Evolutionary conservation across 2,329 filamentous ascomycete species (phyloP), one percentile per base, ranked within the genome.

Genomic region (Aspergillus pseudoglaucus): DNA sequence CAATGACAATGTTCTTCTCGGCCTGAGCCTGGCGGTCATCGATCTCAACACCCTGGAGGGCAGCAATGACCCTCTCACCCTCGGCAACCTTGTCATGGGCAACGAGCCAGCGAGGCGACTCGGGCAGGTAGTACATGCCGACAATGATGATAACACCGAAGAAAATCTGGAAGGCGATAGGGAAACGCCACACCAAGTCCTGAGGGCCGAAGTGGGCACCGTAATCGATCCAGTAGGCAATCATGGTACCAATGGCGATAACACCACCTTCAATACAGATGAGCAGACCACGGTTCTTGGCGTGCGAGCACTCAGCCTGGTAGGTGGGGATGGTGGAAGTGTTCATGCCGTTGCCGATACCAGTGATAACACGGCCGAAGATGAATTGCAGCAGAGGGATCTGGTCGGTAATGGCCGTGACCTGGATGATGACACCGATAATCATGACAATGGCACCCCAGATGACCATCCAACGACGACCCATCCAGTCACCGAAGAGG

Each of bases 321-420:
- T 73, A 76, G 1, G 69, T 72, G 2, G 73, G 73, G 23, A 75
- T 73, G 0, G 72, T 75, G 2, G 65, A 67, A 3, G 72, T 75
- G 58, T 76, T 76, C 57, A 76, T 74, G 6, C 74, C 74, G 47
- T 75, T 76, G 14, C 73, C 74, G 17, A 76, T 53, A 20, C 74
- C 74, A 15, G 74, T 75, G 37, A 76, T 63, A 0, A 65, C 65
- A 12, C 74, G 65, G 10, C 74, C 74, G 42, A 75, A 59, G 49
- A 75, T 74, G 56, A 75, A 71, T 51, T 76, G 73, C 1, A 69
- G 71, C 7, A 60, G 40, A n/a, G 22, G 40, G 6, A 42, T 42
- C 7, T 42, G 12, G 4, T 27, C 23, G n/a, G 20, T 25, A n/a
- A 42, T 42, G 20, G 40, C 40, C 12, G 40, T 42, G 10, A 42